These are phyloP conservation scores for Phytophthora boehmeriae DNA, from an alignment of 352 stramenopile genomes.

Conservation along the genomic window DNA sequence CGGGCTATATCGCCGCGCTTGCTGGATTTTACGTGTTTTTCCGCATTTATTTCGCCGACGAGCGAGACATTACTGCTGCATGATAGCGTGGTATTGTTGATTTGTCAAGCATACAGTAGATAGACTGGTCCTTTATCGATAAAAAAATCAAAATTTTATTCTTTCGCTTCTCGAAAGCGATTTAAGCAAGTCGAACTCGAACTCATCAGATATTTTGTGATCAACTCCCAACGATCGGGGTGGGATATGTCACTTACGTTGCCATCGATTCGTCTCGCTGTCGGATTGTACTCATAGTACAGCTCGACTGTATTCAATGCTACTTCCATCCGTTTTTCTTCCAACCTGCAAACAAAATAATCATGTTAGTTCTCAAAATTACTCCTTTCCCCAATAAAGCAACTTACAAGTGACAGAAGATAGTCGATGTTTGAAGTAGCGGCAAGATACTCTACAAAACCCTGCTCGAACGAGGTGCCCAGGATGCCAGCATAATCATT, in stretches of 20 bases:
- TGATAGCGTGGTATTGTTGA: too few relatives aligned
- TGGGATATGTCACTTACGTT: too few relatives aligned
- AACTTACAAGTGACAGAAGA: slow-evolving; percentile 39
- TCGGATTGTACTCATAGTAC: slow-evolving; percentile 44
- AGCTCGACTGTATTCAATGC: slow-evolving; percentile 43
- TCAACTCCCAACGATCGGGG: slow-evolving; percentile 23
- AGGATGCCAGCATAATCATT: slow-evolving; percentile 31
- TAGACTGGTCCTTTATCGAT: slow-evolving; percentile 9
- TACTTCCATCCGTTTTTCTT: slow-evolving; percentile 43
- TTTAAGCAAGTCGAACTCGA: slow-evolving; percentile 23
- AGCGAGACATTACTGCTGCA: slow-evolving; percentile 48
- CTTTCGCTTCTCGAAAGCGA: slow-evolving; percentile 16
- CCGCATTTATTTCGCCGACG: slow-evolving; percentile 66
- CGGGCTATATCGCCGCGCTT: slow-evolving; percentile 47
- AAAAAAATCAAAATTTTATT: slow-evolving; percentile 9
- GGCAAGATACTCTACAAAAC: slow-evolving; percentile 56
- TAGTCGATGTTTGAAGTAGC: slow-evolving; percentile 41
- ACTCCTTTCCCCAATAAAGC: not conserved
- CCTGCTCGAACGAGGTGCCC: slow-evolving; percentile 43
- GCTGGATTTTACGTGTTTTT: slow-evolving; percentile 71
- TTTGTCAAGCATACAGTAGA: slow-evolving; percentile 3
- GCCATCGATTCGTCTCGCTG: slow-evolving; percentile 6
- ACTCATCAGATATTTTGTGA: slow-evolving; percentile 24
- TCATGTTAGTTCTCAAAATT: not conserved
- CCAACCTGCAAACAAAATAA: slow-evolving; percentile 31